Evolutionary conservation across 2,329 filamentous ascomycete species (phyloP).

Genomic region (Arachnomyces sp.): DNA sequence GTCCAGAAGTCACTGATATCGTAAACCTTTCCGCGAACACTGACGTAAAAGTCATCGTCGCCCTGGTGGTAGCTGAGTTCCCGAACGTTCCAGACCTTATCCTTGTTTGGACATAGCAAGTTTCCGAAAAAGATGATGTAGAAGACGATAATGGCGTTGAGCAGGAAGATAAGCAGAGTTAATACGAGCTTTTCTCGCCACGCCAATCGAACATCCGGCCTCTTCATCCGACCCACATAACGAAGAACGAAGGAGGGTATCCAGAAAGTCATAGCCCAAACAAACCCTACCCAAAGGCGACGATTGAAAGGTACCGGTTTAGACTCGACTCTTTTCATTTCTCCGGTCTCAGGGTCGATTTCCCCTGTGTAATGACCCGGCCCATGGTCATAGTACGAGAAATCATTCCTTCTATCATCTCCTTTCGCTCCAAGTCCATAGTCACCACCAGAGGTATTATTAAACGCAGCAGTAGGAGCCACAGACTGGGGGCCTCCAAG

Average conservation of each 20-base stretch:
- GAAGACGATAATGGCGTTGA: constrained; percentile 79
- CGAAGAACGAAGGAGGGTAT: constrained; percentile 78
- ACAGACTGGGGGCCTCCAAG: constrained; percentile 47
- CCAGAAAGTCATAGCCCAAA: constrained; percentile 88
- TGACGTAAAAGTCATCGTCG: constrained; percentile 75
- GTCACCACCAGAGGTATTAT: constrained; percentile 65
- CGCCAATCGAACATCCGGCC: constrained; percentile 90
- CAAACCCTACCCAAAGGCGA: constrained; percentile 69
- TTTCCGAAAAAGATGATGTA: constrained; percentile 83
- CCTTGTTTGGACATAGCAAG: constrained; percentile 78
- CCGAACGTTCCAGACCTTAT: constrained; percentile 73
- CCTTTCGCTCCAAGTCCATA: constrained; percentile 85
- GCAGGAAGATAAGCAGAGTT: constrained; percentile 66
- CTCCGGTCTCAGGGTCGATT: constrained; percentile 68
- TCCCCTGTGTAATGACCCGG: constrained; percentile 57
- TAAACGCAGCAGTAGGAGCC: constrained; percentile 37
- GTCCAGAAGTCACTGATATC: constrained; percentile 86
- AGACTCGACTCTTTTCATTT: constrained; percentile 67
- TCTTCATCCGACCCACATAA: constrained; percentile 88
- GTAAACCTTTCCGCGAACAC: constrained; percentile 80
- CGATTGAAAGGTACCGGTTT: constrained; percentile 55
- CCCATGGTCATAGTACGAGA: constrained; percentile 62
- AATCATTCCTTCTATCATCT: constrained; percentile 63
- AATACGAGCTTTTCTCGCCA: constrained; percentile 94
- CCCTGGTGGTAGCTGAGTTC: constrained; percentile 65